Base-by-base conservation (phyloP, 129 eudicot genomes). In the Chrysanthemum makinoi region DNA sequence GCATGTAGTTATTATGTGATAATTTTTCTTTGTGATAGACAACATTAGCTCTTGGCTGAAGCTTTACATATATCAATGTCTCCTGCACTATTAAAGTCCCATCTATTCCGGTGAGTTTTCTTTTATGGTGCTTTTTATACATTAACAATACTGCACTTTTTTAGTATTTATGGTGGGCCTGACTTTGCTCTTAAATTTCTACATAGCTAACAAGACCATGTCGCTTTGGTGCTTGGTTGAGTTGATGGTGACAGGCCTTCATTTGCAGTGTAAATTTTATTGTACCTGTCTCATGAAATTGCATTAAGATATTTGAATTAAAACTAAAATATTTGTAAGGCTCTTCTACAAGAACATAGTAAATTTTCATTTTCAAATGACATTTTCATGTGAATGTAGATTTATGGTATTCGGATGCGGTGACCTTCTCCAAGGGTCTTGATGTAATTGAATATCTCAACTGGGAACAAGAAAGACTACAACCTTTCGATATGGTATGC, bases 221-320 rank as follows among this genome's bases (percentile, higher is more conserved):
- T 87, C 69, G 87, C 89, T 33, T 72, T 88, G 86, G 91, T 88
- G 70, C 91, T 88, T 46, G 95, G 88, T 79, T 91, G 95, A 75
- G 95, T 88, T 64, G 88, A 85, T 69, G n/a, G 83, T 85, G 57
- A 83, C 86, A 0, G 95, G 95, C 69, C 91, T 88, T 15, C 95
- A 84, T 68, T 50, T 81, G 70, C 86, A 87, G 72, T 75, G 93
- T 73, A 35, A 20, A 49, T 62, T 39, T 57, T 13, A 14, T 44
- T 58, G n/a, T n/a, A n/a, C n/a, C n/a, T n/a, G n/a, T n/a, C n/a
- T n/a, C n/a, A n/a, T n/a, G n/a, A n/a, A n/a, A n/a, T n/a, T n/a
- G n/a, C n/a, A n/a, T n/a, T n/a, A n/a, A n/a, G n/a, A n/a, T n/a
- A n/a, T n/a, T n/a, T n/a, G n/a, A n/a, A n/a, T n/a, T n/a, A n/a